phyloP scores from a whole-genome alignment of 495 filamentous ascomycete species.

The Penicillium chermesinum region DNA sequence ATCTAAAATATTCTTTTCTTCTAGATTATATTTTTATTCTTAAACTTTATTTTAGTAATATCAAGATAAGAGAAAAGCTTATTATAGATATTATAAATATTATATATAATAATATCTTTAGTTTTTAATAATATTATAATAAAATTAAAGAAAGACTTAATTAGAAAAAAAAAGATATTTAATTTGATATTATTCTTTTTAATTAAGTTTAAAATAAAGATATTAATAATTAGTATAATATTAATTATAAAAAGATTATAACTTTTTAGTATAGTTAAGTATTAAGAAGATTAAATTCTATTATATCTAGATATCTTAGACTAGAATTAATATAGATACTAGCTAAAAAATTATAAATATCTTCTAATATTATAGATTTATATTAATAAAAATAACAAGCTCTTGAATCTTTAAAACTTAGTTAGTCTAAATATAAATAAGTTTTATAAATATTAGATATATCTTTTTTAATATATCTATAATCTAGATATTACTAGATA shows the following conservation, averaged over 20 bases:
- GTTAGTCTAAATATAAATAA: too few species aligned
- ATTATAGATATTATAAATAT: neutral
- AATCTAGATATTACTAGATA: too few species aligned
- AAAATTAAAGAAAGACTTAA: neutral
- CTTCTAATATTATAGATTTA: too few species aligned
- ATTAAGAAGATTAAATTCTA: neutral
- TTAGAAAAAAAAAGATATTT: neutral
- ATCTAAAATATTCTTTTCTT: too few species aligned
- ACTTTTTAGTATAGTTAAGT: too few species aligned
- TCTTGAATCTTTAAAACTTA: too few species aligned
- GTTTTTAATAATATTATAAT: neutral
- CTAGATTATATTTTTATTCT: neutral
- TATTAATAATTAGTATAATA: neutral
- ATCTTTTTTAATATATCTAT: too few species aligned
- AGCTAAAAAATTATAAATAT: too few species aligned
- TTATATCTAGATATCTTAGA: too few species aligned
- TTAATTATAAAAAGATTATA: neutral
- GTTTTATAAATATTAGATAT: too few species aligned
- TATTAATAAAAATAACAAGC: too few species aligned
- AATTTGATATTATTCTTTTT: neutral
- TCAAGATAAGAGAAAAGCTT: neutral
- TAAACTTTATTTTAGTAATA: neutral
- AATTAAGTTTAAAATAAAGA: constrained; percentile 1
- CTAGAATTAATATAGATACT: too few species aligned
- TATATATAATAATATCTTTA: neutral